phyloP scores from a whole-genome alignment of 345 rosid genomes.

The Gynandropsis gynandra region DNA sequence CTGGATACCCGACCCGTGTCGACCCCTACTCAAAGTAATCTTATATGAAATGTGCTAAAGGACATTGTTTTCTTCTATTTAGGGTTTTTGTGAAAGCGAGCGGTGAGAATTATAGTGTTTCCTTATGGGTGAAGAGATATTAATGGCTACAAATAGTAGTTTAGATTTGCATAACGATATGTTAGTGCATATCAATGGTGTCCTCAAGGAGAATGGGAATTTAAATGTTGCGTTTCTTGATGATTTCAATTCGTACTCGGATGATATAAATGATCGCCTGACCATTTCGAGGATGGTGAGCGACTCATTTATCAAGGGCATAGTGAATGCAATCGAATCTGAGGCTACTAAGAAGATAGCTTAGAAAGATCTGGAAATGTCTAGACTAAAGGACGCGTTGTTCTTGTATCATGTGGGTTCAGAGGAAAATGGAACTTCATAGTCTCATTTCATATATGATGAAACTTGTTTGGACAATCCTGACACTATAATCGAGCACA shows the following conservation, averaged over 20 bases:
- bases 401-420: conserved; percentile 14
- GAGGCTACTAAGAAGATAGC: conserved; percentile 50
- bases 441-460: conserved; percentile 10
- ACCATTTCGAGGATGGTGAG: conserved; percentile 60
- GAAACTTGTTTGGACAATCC: too few relatives aligned
- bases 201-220: conserved; percentile 34
- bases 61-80: conserved; percentile 1
- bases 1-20: too few relatives aligned
- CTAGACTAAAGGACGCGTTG: conserved; percentile 34
- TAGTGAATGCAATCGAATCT: conserved; percentile 46
- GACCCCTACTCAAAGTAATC: too few relatives aligned
- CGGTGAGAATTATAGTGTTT: not conserved
- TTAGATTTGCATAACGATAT: too few relatives aligned
- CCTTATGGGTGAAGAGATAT: conserved; percentile 20
- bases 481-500: conserved; percentile 18
- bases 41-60: not conserved
- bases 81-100: too few relatives aligned
- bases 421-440: conserved; percentile 19
- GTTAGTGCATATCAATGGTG: too few relatives aligned
- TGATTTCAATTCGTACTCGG: too few relatives aligned
- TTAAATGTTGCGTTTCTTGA: too few relatives aligned
- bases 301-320: conserved; percentile 55
- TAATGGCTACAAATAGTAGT: too few relatives aligned
- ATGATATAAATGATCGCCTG: conserved; percentile 40
- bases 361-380: conserved; percentile 42